Base-by-base conservation (phyloP, 352 stramenopile genomes). In the Phytophthora citrophthora region DNA sequence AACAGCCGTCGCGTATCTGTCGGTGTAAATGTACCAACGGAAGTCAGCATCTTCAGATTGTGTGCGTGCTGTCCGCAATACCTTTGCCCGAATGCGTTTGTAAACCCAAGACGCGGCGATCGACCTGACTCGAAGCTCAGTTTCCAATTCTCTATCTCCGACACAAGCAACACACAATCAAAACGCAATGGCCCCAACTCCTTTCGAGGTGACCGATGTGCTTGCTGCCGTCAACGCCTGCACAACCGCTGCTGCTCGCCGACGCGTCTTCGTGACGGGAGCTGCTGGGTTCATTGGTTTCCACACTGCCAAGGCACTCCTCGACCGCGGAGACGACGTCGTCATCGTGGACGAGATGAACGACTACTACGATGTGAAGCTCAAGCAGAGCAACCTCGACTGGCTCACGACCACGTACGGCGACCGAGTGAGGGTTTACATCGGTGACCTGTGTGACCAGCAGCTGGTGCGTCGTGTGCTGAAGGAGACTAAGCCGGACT, bases 261-360 rank as follows among this genome's bases (percentile, higher is more conserved):
- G 63, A 18, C 63, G 71, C 46, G 54, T 87, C 41, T 53, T 91
- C 6, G 85, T 99, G 34, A 99, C 97, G 2, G 97, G 97, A 20
- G 97, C 89, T 23, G 94, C 97, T 4, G 97, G 97, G 12, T 99
- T 99, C 74, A 98, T 99, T 58, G 97, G 97, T 16, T 98, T 94
- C 66, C 93, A 99, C 83, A 98, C 98, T 4, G 92, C 93, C 46
- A 85, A 96, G 60, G 72, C 80, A 31, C 79, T 98, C 29, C 80
- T 98, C 4, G 73, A 79, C 3, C 83, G 93, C 20, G 91, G 90
- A 32, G 90, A 98, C 54, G 75, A 93, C 50, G 97, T 99, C 24
- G 89, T 99, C 2, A 89, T 98, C 47, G 82, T 99, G 18, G 97
- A 99, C 69, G 97, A 99, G 81, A 81, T 99, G 51, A 99, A 99